Percentiles rank a stretch among this genome's conserved stretches.
Conservation (phyloP, 1,139 yeast species). For the Zygoascus meyerae region DNA sequence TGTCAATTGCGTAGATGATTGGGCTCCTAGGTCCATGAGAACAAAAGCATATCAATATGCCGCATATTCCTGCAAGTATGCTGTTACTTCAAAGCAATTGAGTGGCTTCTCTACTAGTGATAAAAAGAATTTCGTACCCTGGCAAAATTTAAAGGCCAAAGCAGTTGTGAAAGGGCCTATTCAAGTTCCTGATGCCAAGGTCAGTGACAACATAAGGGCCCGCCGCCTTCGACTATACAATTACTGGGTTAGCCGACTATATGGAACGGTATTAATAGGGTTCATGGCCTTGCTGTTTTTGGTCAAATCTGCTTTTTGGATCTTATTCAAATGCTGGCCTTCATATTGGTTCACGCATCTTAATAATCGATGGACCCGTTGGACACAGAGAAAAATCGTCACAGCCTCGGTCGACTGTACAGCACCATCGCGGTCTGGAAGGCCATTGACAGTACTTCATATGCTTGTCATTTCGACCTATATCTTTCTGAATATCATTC, state of each 20-base stretch:
- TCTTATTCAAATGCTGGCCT: constrained; percentile 28
- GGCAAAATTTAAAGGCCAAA: not conserved
- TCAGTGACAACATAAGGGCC: constrained; percentile 8
- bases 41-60: not conserved
- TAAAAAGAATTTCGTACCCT: not conserved
- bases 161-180: constrained; percentile 2
- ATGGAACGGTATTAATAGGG: constrained; percentile 18
- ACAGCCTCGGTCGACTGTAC: constrained; percentile 28
- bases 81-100: not conserved
- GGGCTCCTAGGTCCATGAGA: constrained; percentile 3
- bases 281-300: constrained; percentile 30
- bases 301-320: constrained; percentile 13
- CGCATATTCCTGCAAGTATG: constrained; percentile 2
- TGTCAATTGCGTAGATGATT: constrained; percentile 14
- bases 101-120: constrained; percentile 1
- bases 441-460: constrained; percentile 28
- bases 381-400: constrained; percentile 25
- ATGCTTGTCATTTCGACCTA: constrained; percentile 43
- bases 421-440: constrained; percentile 24
- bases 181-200: constrained; percentile 1
- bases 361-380: constrained; percentile 27
- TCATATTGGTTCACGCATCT: constrained; percentile 29
- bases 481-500: constrained; percentile 32
- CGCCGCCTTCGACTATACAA: constrained; percentile 8
- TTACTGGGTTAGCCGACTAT: constrained; percentile 5